Evolutionary conservation across 139 green algal species (phyloP).

Genomic region (Pleodorina starrii): DNA sequence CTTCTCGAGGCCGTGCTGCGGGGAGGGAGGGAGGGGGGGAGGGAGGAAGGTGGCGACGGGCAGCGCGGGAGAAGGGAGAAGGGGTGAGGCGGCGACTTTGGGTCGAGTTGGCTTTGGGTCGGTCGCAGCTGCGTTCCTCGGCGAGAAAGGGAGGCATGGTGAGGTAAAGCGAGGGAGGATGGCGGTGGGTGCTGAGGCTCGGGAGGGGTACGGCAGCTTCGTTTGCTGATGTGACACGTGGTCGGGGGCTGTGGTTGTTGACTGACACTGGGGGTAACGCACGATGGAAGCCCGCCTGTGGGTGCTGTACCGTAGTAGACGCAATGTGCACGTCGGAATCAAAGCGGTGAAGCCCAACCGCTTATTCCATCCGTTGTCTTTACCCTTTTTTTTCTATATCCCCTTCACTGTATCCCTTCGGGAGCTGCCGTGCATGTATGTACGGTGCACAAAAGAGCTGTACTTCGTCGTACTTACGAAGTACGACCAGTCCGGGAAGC

Average conservation of each 20-base stretch:
- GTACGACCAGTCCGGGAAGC: conserved; percentile 38
- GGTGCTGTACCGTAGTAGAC: not conserved
- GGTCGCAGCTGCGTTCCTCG: no score
- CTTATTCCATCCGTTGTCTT: not conserved
- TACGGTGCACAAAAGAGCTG: not conserved
- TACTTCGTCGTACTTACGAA: conserved; percentile 19
- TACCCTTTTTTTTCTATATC: not conserved
- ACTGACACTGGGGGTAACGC: no score
- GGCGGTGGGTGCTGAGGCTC: not conserved
- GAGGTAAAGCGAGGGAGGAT: not conserved
- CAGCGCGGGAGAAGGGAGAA: not conserved
- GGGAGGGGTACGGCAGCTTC: not conserved
- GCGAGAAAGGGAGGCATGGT: not conserved
- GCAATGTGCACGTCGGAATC: not conserved
- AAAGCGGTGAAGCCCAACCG: not conserved
- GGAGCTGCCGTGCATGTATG: not conserved
- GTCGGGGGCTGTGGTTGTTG: no score
- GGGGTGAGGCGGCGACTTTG: not conserved
- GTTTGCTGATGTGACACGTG: no score
- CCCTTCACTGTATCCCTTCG: not conserved
- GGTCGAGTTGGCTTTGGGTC: no score
- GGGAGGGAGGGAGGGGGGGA: not conserved
- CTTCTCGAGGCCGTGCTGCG: conserved; percentile 21
- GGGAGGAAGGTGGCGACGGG: not conserved
- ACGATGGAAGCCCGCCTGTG: no score